phyloP scores from a whole-genome alignment of 164 flowering plant genomes.

The Sedum album region DNA sequence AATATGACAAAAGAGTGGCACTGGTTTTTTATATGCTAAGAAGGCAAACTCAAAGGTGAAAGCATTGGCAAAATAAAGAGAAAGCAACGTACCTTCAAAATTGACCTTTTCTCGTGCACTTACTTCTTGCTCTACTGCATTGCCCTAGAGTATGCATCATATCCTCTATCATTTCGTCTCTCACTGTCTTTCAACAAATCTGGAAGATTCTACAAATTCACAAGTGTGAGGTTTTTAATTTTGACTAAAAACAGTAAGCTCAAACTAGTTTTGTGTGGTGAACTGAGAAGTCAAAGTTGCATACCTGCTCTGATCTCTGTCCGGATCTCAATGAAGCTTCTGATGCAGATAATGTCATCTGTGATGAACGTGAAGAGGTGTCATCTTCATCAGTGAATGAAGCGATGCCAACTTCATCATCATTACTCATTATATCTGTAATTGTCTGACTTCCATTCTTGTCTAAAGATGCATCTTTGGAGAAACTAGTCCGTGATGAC shows the following conservation, averaged over 20 bases:
- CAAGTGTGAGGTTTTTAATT: background rate
- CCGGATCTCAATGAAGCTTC: conserved; percentile 23
- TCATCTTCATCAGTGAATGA: conserved; percentile 72
- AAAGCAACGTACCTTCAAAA: background rate
- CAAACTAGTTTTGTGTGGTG: background rate
- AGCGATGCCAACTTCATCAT: conserved; percentile 57
- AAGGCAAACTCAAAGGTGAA: background rate
- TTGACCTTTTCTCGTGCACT: background rate
- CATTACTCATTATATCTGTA: conserved; percentile 40
- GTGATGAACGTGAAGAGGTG: conserved; percentile 48
- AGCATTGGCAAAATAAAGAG: background rate
- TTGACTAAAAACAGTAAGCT: background rate
- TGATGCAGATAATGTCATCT: conserved; percentile 25
- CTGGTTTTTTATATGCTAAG: background rate
- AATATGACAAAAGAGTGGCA: background rate
- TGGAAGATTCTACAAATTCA: conserved; percentile 5
- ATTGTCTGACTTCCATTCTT: conserved; percentile 43
- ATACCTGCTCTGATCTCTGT: conserved; percentile 35
- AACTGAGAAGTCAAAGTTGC: background rate
- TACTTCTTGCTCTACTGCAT: background rate
- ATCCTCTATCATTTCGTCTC: background rate
- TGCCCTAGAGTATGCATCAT: background rate
- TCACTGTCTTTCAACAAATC: background rate
- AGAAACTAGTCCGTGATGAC: conserved; percentile 28
- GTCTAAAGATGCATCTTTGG: conserved; percentile 35